Evolutionary conservation across 1,139 yeast species (phyloP).

Genomic region (Yamadazyma diddensiae): DNA sequence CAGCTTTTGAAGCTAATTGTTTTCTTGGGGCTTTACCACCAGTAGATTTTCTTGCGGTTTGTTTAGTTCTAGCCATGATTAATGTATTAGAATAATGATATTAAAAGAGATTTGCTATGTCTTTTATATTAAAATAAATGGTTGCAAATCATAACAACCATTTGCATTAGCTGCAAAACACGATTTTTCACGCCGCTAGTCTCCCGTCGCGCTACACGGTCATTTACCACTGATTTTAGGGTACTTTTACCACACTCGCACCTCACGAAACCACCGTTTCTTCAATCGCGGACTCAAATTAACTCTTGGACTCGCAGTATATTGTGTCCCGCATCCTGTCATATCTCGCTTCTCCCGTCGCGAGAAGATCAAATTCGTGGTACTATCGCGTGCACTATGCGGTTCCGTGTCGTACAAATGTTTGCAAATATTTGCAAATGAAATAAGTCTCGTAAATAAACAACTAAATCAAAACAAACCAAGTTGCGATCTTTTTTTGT

Average conservation of each 20-base stretch:
- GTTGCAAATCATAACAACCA: background rate
- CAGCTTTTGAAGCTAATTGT: constrained; percentile 98
- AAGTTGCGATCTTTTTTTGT: constrained; percentile 1
- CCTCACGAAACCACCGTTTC: too few relatives aligned
- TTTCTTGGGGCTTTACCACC: constrained; percentile 99
- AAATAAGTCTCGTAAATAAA: background rate
- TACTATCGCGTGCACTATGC: background rate
- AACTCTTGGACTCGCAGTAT: too few relatives aligned
- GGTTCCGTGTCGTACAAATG: background rate
- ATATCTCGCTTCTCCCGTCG: background rate
- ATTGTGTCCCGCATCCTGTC: too few relatives aligned
- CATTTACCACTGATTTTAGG: too few relatives aligned
- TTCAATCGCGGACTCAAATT: too few relatives aligned
- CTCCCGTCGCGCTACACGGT: too few relatives aligned
- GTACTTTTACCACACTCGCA: too few relatives aligned
- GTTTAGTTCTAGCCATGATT: constrained; percentile 95
- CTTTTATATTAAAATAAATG: background rate
- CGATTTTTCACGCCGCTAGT: too few relatives aligned
- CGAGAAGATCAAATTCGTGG: too few relatives aligned
- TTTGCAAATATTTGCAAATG: background rate
- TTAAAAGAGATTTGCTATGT: background rate
- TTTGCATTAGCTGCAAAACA: too few relatives aligned
- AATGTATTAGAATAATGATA: constrained; percentile 1
- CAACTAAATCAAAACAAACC: constrained; percentile 2
- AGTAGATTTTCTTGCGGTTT: constrained; percentile 97